phyloP scores from a whole-genome alignment of 805 yeast genomes.

The Pachysolen tannophilus region DNA sequence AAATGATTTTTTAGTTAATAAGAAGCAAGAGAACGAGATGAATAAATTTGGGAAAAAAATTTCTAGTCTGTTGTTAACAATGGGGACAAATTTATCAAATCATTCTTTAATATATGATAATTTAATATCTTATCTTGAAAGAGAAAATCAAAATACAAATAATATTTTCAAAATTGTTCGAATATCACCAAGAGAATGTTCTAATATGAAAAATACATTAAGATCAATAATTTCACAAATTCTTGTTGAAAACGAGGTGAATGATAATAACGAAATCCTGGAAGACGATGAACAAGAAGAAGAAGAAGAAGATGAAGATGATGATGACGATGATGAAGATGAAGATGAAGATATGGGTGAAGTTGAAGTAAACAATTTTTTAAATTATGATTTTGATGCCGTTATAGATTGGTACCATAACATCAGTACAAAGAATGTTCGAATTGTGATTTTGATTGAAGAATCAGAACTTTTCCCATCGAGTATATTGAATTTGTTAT shows the following conservation, averaged over 20 bases:
- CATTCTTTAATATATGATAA: conserved; percentile 26
- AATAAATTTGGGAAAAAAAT: conserved; percentile 22
- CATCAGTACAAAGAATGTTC: conserved; percentile 3
- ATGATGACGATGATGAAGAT: conserved; percentile 11
- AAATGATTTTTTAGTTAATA: conserved; percentile 15
- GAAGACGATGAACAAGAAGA: conserved; percentile 8
- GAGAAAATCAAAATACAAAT: conserved; percentile 8
- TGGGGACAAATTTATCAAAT: conserved; percentile 36
- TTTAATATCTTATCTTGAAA: conserved; percentile 14
- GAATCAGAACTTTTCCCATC: conserved; percentile 26
- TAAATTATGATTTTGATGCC: conserved; percentile 18
- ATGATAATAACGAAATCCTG: conserved; percentile 1
- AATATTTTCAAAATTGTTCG: conserved; percentile 18
- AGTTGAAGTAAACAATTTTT: conserved; percentile 10
- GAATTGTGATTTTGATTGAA: conserved; percentile 21
- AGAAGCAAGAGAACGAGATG: conserved; percentile 5
- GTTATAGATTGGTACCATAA: conserved; percentile 13
- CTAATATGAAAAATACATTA: conserved; percentile 27
- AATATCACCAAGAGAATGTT: conserved; percentile 28
- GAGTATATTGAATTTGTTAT: conserved; percentile 16
- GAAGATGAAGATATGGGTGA: conserved; percentile 11
- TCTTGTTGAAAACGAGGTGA: conserved; percentile 10
- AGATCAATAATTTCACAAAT: conserved; percentile 24
- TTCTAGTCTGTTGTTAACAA: conserved; percentile 27
- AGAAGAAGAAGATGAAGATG: conserved; percentile 6